Conservation (phyloP, 108 stramenopile species). For the Licmophora abbreviata region DNA sequence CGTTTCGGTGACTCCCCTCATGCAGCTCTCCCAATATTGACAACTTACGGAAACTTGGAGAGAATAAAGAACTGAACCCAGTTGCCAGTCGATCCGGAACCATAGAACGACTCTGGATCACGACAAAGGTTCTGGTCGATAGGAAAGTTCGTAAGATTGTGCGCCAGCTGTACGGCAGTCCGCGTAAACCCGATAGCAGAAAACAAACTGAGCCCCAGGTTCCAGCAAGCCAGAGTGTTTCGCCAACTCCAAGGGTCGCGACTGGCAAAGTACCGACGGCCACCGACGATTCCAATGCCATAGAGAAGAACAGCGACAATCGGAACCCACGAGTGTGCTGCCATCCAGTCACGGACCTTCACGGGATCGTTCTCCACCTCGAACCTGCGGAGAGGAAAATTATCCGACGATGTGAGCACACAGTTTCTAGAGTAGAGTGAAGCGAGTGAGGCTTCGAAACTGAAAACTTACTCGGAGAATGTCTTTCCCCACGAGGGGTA, state of each 20-base stretch:
- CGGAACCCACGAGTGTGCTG: constrained; percentile 29
- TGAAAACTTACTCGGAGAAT: constrained; percentile 21
- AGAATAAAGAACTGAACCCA: constrained; percentile 93
- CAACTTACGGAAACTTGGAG: constrained; percentile 80
- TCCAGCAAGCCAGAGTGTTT: constrained; percentile 71
- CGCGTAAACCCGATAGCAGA: constrained; percentile 81
- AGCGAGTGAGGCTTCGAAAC: neutral
- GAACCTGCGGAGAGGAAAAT: constrained; percentile 13
- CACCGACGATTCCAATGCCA: constrained; percentile 20
- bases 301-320: constrained; percentile 27
- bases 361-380: constrained; percentile 40
- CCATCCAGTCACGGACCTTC: constrained; percentile 34
- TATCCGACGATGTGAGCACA: neutral
- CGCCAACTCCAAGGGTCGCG: constrained; percentile 63
- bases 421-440: neutral
- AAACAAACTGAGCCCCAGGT: constrained; percentile 79
- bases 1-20: too few relatives aligned
- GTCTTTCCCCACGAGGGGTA: constrained; percentile 20
- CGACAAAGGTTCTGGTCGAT: constrained; percentile 68
- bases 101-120: constrained; percentile 59
- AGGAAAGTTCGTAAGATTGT: constrained; percentile 56
- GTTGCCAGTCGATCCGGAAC: constrained; percentile 75
- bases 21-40: too few relatives aligned
- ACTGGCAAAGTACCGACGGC: constrained; percentile 27
- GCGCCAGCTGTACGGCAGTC: constrained; percentile 77